Conservation (phyloP, 2,329 filamentous ascomycete species). For the Hypoxylon rubiginosum region DNA sequence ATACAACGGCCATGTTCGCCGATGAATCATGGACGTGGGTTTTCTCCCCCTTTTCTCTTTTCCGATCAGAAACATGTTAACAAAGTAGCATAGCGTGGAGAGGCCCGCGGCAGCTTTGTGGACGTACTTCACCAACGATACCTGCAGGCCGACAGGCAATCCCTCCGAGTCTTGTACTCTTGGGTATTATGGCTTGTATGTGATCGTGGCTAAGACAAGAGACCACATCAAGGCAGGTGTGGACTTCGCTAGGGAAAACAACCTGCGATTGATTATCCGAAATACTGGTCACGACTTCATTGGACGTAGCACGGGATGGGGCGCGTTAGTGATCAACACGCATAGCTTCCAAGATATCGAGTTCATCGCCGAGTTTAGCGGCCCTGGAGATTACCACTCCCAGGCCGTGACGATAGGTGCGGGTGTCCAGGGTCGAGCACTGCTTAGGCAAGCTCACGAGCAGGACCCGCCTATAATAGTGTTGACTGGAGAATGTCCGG, state of each 20-base stretch:
- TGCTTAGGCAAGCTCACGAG: constrained; percentile 57
- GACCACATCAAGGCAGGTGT: constrained; percentile 51
- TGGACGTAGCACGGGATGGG: constrained; percentile 73
- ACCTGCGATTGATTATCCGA: constrained; percentile 66
- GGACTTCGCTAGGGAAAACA: constrained; percentile 60
- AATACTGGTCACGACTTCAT: constrained; percentile 71
- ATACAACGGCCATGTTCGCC: constrained; percentile 49
- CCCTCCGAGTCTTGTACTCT: constrained; percentile 54
- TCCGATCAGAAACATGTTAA: constrained; percentile 9
- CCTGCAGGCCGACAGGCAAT: constrained; percentile 54
- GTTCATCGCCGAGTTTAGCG: constrained; percentile 54
- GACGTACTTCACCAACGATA: constrained; percentile 61
- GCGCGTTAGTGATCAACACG: constrained; percentile 69
- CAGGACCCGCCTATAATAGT: constrained; percentile 58
- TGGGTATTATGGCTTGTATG: constrained; percentile 57
- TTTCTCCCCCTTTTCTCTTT: constrained; percentile 26
- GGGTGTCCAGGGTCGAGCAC: constrained; percentile 63
- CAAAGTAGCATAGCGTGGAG: constrained; percentile 41
- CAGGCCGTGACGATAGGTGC: constrained; percentile 65
- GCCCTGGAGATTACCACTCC: constrained; percentile 59
- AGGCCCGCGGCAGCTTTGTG: constrained; percentile 53
- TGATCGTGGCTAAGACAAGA: constrained; percentile 48
- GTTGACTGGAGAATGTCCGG: constrained; percentile 67
- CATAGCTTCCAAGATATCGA: constrained; percentile 65
- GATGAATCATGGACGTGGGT: constrained; percentile 57